Evolutionary conservation across 2,329 filamentous ascomycete genomes (phyloP), one percentile per base, ranked within the genome.

Genomic region (Talaromyces sp.): DNA sequence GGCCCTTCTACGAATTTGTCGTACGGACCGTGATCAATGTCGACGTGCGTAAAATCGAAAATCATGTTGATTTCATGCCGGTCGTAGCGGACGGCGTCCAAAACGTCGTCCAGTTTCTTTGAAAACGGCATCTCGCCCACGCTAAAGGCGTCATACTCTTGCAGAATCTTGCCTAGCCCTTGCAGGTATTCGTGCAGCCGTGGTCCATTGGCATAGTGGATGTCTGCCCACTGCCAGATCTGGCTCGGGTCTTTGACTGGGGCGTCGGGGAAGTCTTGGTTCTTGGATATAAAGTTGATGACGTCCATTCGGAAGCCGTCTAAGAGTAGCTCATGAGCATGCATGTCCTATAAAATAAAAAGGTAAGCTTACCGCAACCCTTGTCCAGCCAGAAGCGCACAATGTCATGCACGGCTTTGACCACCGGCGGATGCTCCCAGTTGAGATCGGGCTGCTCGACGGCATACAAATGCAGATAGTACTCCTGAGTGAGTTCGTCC

Each of bases 361-460:
- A 11, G 21, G n/a, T 2, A 24, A n/a, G 4, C 43, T 19, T 46
- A 46, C 43, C 84, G 0, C 89, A 86, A 2, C 89, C 90, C 32
- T 84, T 83, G 55, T 89, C 78, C 0, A 95, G 82, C 91, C 91
- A 95, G 71, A 93, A 95, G 31, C 84, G 82, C 83, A 93, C 89
- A 5, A 88, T 82, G 17, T 84, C 82, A 71, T 91, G 89, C 7
- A 93, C 86, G 1, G 89, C 90, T 52, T 84, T 77, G 17, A 89
- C 83, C 0, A 89, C 84, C 10, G 83, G 84, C 0, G 81, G 80
- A 60, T 88, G 89, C 69, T 93, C 89, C 89, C 90, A 95, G 75
- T 95, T 95, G n/a, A 95, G 80, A 67, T 95, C 91, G 0, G 91
- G 90, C 71, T 93, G 90, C 64, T 90, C 85, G 5, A 82, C 83